phyloP scores from a whole-genome alignment of 139 green algal genomes.

The Limnomonas spitsbergensis region DNA sequence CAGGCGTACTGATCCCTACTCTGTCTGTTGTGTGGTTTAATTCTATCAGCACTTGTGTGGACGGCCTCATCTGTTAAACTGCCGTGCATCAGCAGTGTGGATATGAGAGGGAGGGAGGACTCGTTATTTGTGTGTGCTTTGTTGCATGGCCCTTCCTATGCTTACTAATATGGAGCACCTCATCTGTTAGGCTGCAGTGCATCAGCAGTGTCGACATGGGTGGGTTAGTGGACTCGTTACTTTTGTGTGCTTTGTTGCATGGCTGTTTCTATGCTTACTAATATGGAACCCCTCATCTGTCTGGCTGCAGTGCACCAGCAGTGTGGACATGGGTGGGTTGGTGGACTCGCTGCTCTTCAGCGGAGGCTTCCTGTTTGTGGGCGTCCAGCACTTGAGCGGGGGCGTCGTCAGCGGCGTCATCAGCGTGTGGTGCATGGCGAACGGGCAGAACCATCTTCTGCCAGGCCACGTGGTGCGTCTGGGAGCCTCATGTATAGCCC shows the following conservation, averaged over 20 bases:
- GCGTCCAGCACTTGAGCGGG: conserved; percentile 43
- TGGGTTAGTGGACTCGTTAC: conserved; percentile 60
- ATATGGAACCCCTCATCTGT: too few species aligned
- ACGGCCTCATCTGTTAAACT: too few species aligned
- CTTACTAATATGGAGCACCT: too few species aligned
- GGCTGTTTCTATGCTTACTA: too few species aligned
- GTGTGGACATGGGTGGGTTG: conserved; percentile 61
- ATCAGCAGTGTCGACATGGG: conserved; percentile 52
- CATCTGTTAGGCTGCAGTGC: conserved; percentile 9
- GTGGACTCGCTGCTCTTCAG: conserved; percentile 66
- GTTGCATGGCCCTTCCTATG: too few species aligned
- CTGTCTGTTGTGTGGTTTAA: too few species aligned
- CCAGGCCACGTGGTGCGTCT: conserved; percentile 53
- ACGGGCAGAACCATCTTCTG: conserved; percentile 41
- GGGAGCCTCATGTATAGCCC: too few species aligned
- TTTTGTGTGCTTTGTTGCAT: too few species aligned
- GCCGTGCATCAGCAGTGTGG: conserved; percentile 32
- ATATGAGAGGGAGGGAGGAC: conserved; percentile 63
- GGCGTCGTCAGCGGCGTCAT: conserved; percentile 50
- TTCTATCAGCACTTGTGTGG: too few species aligned
- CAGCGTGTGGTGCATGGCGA: conserved; percentile 57
- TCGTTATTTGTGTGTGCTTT: too few species aligned
- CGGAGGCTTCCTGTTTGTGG: conserved; percentile 70
- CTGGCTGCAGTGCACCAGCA: conserved; percentile 13
- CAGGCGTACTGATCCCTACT: too few species aligned